phyloP scores from a whole-genome alignment of 805 yeast species.

The Ogataea henricii region DNA sequence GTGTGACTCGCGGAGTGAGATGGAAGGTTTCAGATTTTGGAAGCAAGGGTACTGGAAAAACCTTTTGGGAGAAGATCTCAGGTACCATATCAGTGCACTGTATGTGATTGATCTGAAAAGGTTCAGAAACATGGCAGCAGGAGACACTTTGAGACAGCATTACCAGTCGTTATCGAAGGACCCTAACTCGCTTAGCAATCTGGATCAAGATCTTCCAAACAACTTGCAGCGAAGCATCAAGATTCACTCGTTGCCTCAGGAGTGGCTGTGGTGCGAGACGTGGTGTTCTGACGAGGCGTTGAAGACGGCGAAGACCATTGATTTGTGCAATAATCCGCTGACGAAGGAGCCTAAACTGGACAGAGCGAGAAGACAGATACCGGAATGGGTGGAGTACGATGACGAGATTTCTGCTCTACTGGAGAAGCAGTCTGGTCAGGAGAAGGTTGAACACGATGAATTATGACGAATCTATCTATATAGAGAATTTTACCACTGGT shows the following conservation, averaged over 20 bases:
- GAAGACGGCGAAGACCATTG: slow-evolving; percentile 71
- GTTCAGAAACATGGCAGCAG: slow-evolving; percentile 69
- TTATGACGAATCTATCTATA: slow-evolving; percentile 6
- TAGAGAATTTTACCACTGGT: slow-evolving; percentile 3
- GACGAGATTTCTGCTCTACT: slow-evolving; percentile 45
- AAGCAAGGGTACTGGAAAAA: slow-evolving; percentile 87
- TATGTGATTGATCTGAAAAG: slow-evolving; percentile 74
- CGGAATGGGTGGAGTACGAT: slow-evolving; percentile 77
- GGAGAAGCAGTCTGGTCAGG: not conserved
- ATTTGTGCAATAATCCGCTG: slow-evolving; percentile 80
- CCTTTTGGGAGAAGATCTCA: slow-evolving; percentile 54
- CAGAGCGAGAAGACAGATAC: slow-evolving; percentile 71
- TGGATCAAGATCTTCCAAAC: slow-evolving; percentile 95
- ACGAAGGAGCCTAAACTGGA: slow-evolving; percentile 79
- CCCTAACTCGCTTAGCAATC: slow-evolving; percentile 73
- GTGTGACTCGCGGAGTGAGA: slow-evolving; percentile 78
- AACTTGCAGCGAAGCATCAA: slow-evolving; percentile 69
- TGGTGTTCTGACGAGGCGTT: slow-evolving; percentile 77
- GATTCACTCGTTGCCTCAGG: slow-evolving; percentile 73
- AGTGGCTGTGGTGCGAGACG: slow-evolving; percentile 93
- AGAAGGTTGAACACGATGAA: slow-evolving; percentile 16
- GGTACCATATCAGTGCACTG: slow-evolving; percentile 82
- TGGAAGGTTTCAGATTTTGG: slow-evolving; percentile 92
- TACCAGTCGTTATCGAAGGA: slow-evolving; percentile 82
- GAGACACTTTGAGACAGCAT: slow-evolving; percentile 79